Evolutionary conservation across 768 basidiomycete genomes (phyloP), one percentile per base, ranked within the genome.

Genomic region (Boletus insuetus): DNA sequence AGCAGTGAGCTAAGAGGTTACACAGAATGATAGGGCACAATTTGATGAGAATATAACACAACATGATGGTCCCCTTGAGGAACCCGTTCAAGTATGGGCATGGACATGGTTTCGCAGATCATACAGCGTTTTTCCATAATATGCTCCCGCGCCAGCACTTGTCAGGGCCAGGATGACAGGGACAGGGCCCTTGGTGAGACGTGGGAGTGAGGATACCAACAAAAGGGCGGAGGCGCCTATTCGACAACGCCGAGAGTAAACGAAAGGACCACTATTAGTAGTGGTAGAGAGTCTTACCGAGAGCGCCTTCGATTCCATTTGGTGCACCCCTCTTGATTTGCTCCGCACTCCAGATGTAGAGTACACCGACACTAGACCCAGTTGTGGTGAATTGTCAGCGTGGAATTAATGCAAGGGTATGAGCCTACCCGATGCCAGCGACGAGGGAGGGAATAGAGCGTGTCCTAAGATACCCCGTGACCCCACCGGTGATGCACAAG

Each of bases 401-500:
- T 31, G 20, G 35, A 7, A 22, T 3, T 14, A 12, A 17, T 13
- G 20, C 19, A 47, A 20, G 31, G 14, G 6, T 37, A 37, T 35
- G 51, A 47, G 69, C 84, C 41, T 62, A 92, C 90, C 86, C 78
- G 42, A 91, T 80, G 38, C 91, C 91, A 54, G 91, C 91, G 19
- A 93, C 82, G 40, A 94, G 69, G 13, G 92, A 93, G 7, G 91
- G 92, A 31, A 93, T 75, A 32, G 90, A 93, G 22, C 85, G 81
- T 56, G 85, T 89, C 61, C 82, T 77, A 8, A 75, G 82, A 58
- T 82, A 91, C 31, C 89, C 91, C 41, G 85, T 83, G 40, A 89
- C 54, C 22, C 91, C 91, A 13, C 91, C 91, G 40, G 87, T 76
- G 59, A 91, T 74, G 69, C 90, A 92, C 58, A 93, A 74, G 51